Evolutionary conservation across 805 yeast species (phyloP), one percentile per base, ranked within the genome.

Genomic region (Cyberlindnera mississippiensis): DNA sequence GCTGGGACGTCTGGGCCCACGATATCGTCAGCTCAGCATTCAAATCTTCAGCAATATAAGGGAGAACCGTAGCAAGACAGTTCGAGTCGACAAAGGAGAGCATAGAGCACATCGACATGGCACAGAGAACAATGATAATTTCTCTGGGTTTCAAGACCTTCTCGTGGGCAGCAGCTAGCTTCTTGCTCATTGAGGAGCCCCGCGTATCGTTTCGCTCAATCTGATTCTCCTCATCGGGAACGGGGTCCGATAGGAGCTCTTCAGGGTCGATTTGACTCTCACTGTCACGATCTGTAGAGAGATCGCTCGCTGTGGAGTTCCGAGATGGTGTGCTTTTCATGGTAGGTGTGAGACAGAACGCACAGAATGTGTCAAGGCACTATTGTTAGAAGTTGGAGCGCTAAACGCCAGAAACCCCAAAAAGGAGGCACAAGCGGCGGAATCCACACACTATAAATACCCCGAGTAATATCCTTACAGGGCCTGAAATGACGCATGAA

Each of bases 1-100:
- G 55, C 10, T 72, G 58, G 4, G 82, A 71, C 0, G 82, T 74
- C 26, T 80, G 80, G 0, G 79, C 81, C 84, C 84, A 78, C 37
- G 74, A 67, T 27, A 78, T 74, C 1, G 80, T 70, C 14, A 61
- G 59, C 33, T 68, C 64, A 1, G 79, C 76, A 37, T 73, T 44
- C 30, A 77, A 59, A 26, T 70, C 78, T 28, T 62, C 54, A 2
- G 75, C 79, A 27, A 77, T 75, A 13, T 55, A 47, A 0, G 81
- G 69, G 18, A 53, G 33, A 7, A 48, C 52, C 9, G 51, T 46
- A 6, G 55, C 42, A 4, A 51, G 32, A 28, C 55, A 48, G 44
- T 51, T 51, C 7, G 49, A 43, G 31, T 51, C 55, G 24, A 51
- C 37, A 24, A 48, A 51, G 11, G 52, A 44, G n/a, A 48, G 40